These are phyloP conservation scores for Ganoderma sinense DNA, from an alignment of 1,284 basidiomycete genomes.

Conservation along the genomic window DNA sequence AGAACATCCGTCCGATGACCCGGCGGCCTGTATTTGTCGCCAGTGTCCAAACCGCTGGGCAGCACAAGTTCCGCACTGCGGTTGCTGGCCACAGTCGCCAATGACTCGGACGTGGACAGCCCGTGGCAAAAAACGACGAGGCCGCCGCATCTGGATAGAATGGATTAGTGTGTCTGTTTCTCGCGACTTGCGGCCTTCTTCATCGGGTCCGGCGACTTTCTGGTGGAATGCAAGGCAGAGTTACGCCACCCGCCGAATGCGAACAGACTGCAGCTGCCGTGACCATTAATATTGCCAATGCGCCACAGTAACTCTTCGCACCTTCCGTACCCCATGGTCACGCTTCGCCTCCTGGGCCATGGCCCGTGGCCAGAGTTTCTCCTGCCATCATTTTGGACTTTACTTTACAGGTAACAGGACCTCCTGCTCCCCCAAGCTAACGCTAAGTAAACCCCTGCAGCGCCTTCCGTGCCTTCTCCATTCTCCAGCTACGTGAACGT, in stretches of 20 bases:
- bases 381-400: not conserved
- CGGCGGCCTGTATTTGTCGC: not conserved
- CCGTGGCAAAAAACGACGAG: not conserved
- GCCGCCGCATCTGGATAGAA: not conserved
- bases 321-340: no score
- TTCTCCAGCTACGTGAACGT: not conserved
- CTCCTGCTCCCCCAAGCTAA: not conserved
- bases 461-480: not conserved
- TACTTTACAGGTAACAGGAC: not conserved
- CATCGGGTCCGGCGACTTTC: not conserved
- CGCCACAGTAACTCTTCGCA: not conserved
- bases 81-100: not conserved
- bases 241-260: not conserved
- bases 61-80: not conserved
- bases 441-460: not conserved
- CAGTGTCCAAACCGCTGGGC: not conserved
- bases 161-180: not conserved
- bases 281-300: not conserved
- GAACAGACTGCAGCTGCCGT: not conserved
- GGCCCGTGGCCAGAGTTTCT: not conserved
- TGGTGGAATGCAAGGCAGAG: conserved; percentile 2
- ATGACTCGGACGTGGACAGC: not conserved
- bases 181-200: not conserved
- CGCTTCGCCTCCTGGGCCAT: not conserved
- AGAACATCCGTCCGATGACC: not conserved